Percentiles rank a stretch among this genome's conserved stretches.
Conservation (phyloP, 108 stramenopile genomes). For the Cyclotella cryptica region DNA sequence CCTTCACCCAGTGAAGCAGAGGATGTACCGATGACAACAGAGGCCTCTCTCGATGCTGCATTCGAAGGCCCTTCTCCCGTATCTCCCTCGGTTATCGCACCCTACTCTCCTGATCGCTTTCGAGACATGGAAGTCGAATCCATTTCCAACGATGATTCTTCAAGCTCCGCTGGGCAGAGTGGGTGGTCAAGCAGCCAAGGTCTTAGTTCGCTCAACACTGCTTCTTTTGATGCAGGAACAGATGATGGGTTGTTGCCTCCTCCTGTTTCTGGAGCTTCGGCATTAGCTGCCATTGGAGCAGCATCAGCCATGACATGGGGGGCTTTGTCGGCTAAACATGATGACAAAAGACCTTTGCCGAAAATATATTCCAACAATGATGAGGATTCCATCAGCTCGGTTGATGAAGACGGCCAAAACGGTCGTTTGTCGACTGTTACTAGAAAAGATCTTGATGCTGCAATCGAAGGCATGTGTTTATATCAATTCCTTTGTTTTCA, state of each 20-base stretch:
- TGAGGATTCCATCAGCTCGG: background rate
- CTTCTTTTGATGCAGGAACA: slow-evolving; percentile 24
- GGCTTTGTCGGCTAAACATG: slow-evolving; percentile 9
- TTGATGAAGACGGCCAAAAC: background rate
- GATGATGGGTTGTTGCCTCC: slow-evolving; percentile 26
- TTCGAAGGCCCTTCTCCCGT: background rate
- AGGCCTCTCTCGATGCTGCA: background rate
- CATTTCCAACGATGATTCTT: slow-evolving; percentile 22
- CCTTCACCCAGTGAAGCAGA: background rate
- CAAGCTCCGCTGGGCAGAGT: slow-evolving; percentile 35
- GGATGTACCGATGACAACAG: background rate
- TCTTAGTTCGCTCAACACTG: slow-evolving; percentile 37
- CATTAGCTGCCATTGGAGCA: slow-evolving; percentile 24
- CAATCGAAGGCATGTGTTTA: slow-evolving; percentile 59
- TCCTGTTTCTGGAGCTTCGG: slow-evolving; percentile 11
- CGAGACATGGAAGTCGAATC: background rate
- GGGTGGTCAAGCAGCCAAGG: slow-evolving; percentile 51
- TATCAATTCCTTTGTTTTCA: background rate
- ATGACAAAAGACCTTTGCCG: slow-evolving; percentile 3
- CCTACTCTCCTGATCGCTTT: background rate
- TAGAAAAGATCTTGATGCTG: slow-evolving; percentile 70
- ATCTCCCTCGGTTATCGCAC: background rate
- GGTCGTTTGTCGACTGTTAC: slow-evolving; percentile 24
- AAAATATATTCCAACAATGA: background rate
- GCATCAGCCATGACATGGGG: slow-evolving; percentile 15